Evolutionary conservation across 495 filamentous ascomycete species (phyloP), one percentile per base, ranked within the genome.

Genomic region (Hypomontagnella submonticulosa): DNA sequence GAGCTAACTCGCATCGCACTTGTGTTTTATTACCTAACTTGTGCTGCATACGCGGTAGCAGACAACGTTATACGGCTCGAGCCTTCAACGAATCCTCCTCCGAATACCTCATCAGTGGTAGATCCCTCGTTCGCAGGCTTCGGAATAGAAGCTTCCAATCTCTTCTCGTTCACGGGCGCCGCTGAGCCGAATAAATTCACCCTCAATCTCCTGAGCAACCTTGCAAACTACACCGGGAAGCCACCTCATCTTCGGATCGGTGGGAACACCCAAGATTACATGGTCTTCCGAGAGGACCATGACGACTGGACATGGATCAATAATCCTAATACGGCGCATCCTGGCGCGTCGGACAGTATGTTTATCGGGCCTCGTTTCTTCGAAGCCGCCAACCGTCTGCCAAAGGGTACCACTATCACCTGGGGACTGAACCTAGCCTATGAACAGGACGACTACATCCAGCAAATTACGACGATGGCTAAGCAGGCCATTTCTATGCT

Each of bases 71-170:
- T 67, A 7, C 34, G 15, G 13, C 57, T 67, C 16, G 15, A 57
- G 15, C 63, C 57, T 33, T 55, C 63, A 12, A 5, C 18, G 8
- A 54, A 34, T 2, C 63, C 57, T 13, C 58, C 68, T 4, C n/a
- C 36, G 15, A 37, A 46, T 44, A 52, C 36, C 27, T 67, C 68
- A 6, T 12, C 30, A 4, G 38, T 55, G 0, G 19, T 71, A 43
- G 58, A 63, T 43, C 63, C 58, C 1, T 63, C 68, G 0, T 79
- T 76, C 46, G 76, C 76, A 15, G 77, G 77, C 18, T 77, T 79
- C 44, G 75, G 76, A 36, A 77, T 78, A 50, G 77, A 79, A 54
- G 67, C 77, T 5, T 75, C 76, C 5, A 76, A 79, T 58, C 74
- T 79, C 3, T 77, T 73, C 67, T 78, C 77, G 6, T 79, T 75